These are phyloP conservation scores for Neoascochyta sp. DNA, from an alignment of 2,329 filamentous ascomycete genomes.

Conservation along the genomic window DNA sequence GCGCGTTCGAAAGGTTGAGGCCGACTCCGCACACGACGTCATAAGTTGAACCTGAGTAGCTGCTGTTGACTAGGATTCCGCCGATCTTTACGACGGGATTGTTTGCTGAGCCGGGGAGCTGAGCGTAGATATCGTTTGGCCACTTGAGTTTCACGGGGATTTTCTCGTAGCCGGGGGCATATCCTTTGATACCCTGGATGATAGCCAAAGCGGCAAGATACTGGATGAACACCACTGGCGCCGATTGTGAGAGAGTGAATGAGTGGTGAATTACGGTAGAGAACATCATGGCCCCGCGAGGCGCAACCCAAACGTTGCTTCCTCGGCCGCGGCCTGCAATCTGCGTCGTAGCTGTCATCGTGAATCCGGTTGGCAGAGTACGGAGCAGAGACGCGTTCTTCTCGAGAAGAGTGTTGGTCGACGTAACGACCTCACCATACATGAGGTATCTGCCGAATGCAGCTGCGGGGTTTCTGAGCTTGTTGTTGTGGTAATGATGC, in stretches of 20 bases:
- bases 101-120: constrained; percentile 49
- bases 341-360: constrained; percentile 80
- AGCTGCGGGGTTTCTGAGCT: constrained; percentile 52
- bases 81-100: constrained; percentile 78
- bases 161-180: constrained; percentile 69
- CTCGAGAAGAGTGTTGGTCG: constrained; percentile 88
- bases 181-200: constrained; percentile 75
- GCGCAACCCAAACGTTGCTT: constrained; percentile 91
- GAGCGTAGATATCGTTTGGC: constrained; percentile 80
- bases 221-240: constrained; percentile 88
- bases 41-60: constrained; percentile 72
- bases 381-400: constrained; percentile 82
- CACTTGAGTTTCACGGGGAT: constrained; percentile 88
- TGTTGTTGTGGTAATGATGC: constrained; percentile 58
- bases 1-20: constrained; percentile 77
- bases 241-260: constrained; percentile 63
- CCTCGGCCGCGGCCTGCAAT: constrained; percentile 84
- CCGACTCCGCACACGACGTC: constrained; percentile 80
- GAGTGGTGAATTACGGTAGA: constrained; percentile 84
- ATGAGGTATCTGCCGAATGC: constrained; percentile 74
- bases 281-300: constrained; percentile 80
- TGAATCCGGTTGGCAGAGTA: constrained; percentile 79
- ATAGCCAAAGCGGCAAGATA: constrained; percentile 88
- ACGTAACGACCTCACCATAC: constrained; percentile 89
- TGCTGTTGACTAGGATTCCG: constrained; percentile 86